Evolutionary conservation across 768 basidiomycete species (phyloP).

Genomic region (Tylopilus balloui): DNA sequence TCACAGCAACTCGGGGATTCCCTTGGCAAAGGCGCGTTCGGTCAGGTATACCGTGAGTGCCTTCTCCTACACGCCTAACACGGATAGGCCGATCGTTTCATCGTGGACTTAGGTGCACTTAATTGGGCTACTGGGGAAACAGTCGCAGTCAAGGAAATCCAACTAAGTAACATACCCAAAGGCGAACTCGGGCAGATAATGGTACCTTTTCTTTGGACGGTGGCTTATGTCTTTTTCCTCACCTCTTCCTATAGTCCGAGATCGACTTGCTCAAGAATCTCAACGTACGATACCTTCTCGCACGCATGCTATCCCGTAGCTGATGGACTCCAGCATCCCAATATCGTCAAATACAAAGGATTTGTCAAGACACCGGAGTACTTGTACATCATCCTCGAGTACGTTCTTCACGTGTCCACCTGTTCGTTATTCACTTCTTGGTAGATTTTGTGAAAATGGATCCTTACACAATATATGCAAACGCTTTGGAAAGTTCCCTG

Average conservation of each 20-base stretch:
- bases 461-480: constrained; percentile 94
- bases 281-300: constrained; percentile 51
- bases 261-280: constrained; percentile 97
- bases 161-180: constrained; percentile 89
- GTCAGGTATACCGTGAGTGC: constrained; percentile 90
- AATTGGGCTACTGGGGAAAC: constrained; percentile 98
- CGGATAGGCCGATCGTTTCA: constrained; percentile 74
- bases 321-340: constrained; percentile 63
- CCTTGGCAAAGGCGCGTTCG: constrained; percentile 94
- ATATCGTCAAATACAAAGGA: constrained; percentile 99
- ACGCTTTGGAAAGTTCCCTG: constrained; percentile 97
- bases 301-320: constrained; percentile 1
- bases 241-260: constrained; percentile 61
- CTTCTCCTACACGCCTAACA: constrained; percentile 34
- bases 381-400: constrained; percentile 96
- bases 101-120: constrained; percentile 60
- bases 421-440: constrained; percentile 6
- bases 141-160: constrained; percentile 97
- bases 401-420: constrained; percentile 24
- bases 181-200: constrained; percentile 95
- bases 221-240: constrained; percentile 4
- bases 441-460: constrained; percentile 93
- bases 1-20: constrained; percentile 90
- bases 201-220: constrained; percentile 42
- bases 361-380: constrained; percentile 93